These are phyloP conservation scores for Phytopythium mirpurense DNA, from an alignment of 352 stramenopile species.

Conservation along the genomic window DNA sequence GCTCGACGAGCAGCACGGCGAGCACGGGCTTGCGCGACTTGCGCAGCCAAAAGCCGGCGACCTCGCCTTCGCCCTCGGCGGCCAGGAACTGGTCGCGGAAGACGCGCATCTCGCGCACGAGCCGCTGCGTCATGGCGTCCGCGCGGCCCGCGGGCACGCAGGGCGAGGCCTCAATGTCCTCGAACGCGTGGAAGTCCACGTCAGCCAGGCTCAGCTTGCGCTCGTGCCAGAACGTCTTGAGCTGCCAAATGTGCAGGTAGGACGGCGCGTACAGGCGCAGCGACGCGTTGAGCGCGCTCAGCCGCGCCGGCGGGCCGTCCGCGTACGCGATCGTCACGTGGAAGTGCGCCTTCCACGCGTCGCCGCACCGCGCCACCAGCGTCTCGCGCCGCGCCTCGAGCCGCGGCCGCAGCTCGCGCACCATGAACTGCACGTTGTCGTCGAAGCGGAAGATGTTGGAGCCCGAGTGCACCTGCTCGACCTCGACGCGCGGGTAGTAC, in stretches of 20 bases:
- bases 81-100: constrained; percentile 84
- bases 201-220: constrained; percentile 93
- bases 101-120: constrained; percentile 92
- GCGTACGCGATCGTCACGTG: constrained; percentile 96
- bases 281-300: constrained; percentile 95
- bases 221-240: constrained; percentile 99
- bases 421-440: constrained; percentile 98
- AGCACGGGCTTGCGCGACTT: constrained; percentile 98
- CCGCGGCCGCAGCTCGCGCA: constrained; percentile 90
- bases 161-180: constrained; percentile 96
- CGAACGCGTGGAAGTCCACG: constrained; percentile 96
- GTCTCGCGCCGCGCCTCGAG: constrained; percentile 94
- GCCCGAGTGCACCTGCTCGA: constrained; percentile 93
- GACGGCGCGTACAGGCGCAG: constrained; percentile 92
- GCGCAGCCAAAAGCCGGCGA: constrained; percentile 96
- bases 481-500: constrained; percentile 91
- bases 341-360: constrained; percentile 93
- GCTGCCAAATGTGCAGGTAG: constrained; percentile 98
- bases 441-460: constrained; percentile 95
- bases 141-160: constrained; percentile 79
- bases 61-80: constrained; percentile 76
- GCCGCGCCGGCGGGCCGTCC: constrained; percentile 92
- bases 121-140: constrained; percentile 73
- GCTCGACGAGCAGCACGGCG: constrained; percentile 95
- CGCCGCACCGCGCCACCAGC: constrained; percentile 86